Evolutionary conservation across 1,284 basidiomycete genomes (phyloP).

Genomic region (Pseudozyma flocculosa): DNA sequence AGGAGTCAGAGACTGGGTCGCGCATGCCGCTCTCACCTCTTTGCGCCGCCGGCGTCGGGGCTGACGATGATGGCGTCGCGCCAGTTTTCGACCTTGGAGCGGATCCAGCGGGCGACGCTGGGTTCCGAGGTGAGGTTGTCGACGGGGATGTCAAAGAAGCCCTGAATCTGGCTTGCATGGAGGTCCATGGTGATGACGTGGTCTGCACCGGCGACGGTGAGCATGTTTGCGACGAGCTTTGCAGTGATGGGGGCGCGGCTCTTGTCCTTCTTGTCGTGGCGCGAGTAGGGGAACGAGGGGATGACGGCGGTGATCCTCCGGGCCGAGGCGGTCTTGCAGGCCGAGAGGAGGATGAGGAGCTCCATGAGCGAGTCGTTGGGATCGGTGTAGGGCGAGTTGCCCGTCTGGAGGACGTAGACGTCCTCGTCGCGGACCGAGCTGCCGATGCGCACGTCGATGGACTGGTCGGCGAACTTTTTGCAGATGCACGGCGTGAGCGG

Average conservation of each 20-base stretch:
- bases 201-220: slow-evolving; percentile 93
- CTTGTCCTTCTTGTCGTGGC: slow-evolving; percentile 99
- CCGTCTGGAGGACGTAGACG: slow-evolving; percentile 56
- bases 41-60: slow-evolving; percentile 96
- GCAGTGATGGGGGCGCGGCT: slow-evolving; percentile 94
- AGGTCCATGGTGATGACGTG: slow-evolving; percentile 99
- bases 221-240: slow-evolving; percentile 96
- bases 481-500: slow-evolving; percentile 85
- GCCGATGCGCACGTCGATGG: slow-evolving; percentile 69
- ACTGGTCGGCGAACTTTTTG: slow-evolving; percentile 84
- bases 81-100: slow-evolving; percentile 82
- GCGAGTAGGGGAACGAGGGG: slow-evolving; percentile 93
- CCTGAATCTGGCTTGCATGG: slow-evolving; percentile 97
- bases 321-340: slow-evolving; percentile 95
- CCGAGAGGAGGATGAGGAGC: slow-evolving; percentile 83
- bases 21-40: slow-evolving; percentile 80
- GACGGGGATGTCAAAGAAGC: slow-evolving; percentile 98
- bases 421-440: slow-evolving; percentile 91
- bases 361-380: slow-evolving; percentile 60
- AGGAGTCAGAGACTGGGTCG: no score
- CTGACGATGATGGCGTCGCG: slow-evolving; percentile 87
- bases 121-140: slow-evolving; percentile 69
- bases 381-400: slow-evolving; percentile 51
- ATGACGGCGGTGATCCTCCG: slow-evolving; percentile 97
- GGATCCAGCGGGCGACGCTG: slow-evolving; percentile 65